phyloP scores from a whole-genome alignment of 495 filamentous ascomycete genomes.

The Penicillium odoratum region DNA sequence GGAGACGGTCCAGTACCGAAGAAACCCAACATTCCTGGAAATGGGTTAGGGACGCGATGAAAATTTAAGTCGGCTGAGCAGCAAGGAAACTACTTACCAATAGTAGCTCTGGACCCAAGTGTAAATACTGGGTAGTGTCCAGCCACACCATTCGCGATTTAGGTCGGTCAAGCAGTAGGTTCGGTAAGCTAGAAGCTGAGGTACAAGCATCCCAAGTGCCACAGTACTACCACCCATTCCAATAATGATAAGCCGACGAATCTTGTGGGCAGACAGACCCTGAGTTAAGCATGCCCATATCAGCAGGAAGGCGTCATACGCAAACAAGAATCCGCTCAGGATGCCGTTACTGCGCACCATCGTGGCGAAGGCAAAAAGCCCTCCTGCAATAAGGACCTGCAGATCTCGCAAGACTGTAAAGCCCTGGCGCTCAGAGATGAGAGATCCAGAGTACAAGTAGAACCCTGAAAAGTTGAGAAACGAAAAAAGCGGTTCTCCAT shows the following conservation, averaged over 20 bases:
- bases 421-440: slow-evolving; percentile 32
- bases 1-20: slow-evolving; percentile 85
- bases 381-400: slow-evolving; percentile 57
- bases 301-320: slow-evolving; percentile 52
- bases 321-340: slow-evolving; percentile 74
- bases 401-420: slow-evolving; percentile 36
- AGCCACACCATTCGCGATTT: slow-evolving; percentile 68
- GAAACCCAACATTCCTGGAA: slow-evolving; percentile 77
- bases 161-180: slow-evolving; percentile 60
- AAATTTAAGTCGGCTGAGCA: not conserved
- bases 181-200: slow-evolving; percentile 74
- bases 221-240: slow-evolving; percentile 66
- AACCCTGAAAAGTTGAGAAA: slow-evolving; percentile 73
- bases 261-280: slow-evolving; percentile 23
- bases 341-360: slow-evolving; percentile 84
- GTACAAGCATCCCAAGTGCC: slow-evolving; percentile 63
- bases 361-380: slow-evolving; percentile 71
- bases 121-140: slow-evolving; percentile 78
- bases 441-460: slow-evolving; percentile 64
- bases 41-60: not conserved
- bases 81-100: slow-evolving; percentile 61
- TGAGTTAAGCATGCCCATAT: slow-evolving; percentile 32
- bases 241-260: slow-evolving; percentile 53
- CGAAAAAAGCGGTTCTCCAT: slow-evolving; percentile 77
- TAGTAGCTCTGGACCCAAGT: slow-evolving; percentile 84